Evolutionary conservation across 257 asterid species (phyloP), one percentile per base, ranked within the genome.

Genomic region (Solanum okadae): DNA sequence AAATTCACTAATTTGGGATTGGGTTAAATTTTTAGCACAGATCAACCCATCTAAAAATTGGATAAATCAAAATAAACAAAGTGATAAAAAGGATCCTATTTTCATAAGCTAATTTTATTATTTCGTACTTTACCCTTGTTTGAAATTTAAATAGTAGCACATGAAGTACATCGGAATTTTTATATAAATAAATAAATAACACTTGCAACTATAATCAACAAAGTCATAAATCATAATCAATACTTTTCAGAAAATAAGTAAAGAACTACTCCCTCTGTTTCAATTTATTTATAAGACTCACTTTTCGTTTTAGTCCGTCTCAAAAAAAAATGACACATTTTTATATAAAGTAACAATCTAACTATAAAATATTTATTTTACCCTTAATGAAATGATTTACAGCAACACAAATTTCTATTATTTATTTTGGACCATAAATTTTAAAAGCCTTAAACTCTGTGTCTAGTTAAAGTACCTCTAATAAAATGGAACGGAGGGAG

Each of bases 231-330:
- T 46, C 20, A 46, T 46, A 27, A 27, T 27, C 75, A 68, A 6
- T 29, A 23, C 18, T 27, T 37, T 15, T 33, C 49, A n/a, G 78
- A 34, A 84, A 34, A 65, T 67, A 61, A 25, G 15, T n/a, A 22
- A 23, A 61, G 23, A n/a, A 63, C 44, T 40, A 37, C 40, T 35
- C 8, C 35, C 6, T 34, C 35, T 5, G 35, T 34, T 34, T 34
- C 35, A 34, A 34, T 34, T 34, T 34, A 34, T 34, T 34, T 34
- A 34, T 34, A 34, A 34, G 6, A 34, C 6, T 34, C 35, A 34
- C 0, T 34, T 34, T 34, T 4, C 0, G 0, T 33, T 33, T 33
- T 33, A 33, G 5, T 33, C 5, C 0, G 1, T 33, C 35, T 33
- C n/a, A 33, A 33, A 33, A 33, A 33, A 33, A 5, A 33, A 33